Evolutionary conservation across 2,329 filamentous ascomycete genomes (phyloP).

Genomic region (Aspergillus costaricaensis): DNA sequence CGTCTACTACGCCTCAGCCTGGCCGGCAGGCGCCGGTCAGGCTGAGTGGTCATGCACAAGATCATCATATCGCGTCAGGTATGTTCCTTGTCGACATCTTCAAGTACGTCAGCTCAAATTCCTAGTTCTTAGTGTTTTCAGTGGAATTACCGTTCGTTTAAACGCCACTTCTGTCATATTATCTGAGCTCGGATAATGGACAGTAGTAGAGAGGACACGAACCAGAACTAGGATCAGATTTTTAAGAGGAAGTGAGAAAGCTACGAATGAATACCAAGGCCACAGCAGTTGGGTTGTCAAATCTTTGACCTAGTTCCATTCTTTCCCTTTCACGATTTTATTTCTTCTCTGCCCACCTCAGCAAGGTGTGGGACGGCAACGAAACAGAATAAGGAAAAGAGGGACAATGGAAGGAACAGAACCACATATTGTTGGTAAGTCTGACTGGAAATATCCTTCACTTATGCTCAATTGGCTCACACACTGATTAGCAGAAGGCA

Average conservation of each 20-base stretch:
- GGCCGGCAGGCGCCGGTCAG: not conserved
- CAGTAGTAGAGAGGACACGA: not conserved
- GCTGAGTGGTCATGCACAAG: not conserved
- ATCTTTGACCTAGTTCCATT: constrained; percentile 4
- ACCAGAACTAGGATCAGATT: not conserved
- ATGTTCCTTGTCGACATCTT: not conserved
- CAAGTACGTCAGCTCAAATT: not conserved
- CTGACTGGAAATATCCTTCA: not conserved
- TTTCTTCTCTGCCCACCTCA: not conserved
- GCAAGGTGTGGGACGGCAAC: not conserved
- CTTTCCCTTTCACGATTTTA: constrained; percentile 7
- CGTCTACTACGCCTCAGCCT: not conserved
- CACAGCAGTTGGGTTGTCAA: not conserved
- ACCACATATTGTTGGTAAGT: not conserved
- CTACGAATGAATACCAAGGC: not conserved
- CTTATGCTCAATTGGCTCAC: constrained; percentile 13
- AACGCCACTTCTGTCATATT: not conserved
- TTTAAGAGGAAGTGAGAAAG: not conserved
- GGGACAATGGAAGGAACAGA: not conserved
- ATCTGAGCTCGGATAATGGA: not conserved
- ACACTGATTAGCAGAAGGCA: constrained; percentile 5
- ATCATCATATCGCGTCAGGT: not conserved
- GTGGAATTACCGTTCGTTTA: not conserved
- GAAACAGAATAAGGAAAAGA: not conserved
- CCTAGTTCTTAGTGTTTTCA: not conserved